Evolutionary conservation across 768 basidiomycete genomes (phyloP).

Genomic region (Leucocoprinus sp.): DNA sequence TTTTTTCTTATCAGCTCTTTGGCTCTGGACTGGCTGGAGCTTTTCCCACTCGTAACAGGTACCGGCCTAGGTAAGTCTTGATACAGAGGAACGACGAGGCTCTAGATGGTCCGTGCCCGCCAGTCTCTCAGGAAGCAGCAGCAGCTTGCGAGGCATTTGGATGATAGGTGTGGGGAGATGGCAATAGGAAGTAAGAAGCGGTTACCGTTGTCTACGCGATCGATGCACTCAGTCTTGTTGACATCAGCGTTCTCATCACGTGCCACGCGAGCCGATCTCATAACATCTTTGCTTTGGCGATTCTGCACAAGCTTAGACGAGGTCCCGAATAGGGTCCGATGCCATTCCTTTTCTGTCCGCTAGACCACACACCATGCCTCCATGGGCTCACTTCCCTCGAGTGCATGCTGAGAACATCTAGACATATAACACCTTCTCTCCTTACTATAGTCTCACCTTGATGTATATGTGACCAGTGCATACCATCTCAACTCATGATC

Average conservation of each 20-base stretch:
- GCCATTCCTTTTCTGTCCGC: too few relatives aligned
- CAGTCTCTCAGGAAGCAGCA: slow-evolving; percentile 30
- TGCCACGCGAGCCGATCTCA: slow-evolving; percentile 21
- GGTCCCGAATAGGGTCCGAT: too few relatives aligned
- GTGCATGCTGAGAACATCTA: too few relatives aligned
- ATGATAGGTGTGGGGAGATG: slow-evolving; percentile 10
- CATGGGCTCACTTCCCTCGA: too few relatives aligned
- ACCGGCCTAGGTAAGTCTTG: slow-evolving; percentile 60
- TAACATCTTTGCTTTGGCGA: slow-evolving; percentile 4
- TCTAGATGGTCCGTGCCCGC: slow-evolving; percentile 31
- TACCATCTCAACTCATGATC: too few relatives aligned
- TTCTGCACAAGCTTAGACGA: too few relatives aligned
- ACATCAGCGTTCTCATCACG: slow-evolving; percentile 27
- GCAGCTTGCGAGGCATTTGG: slow-evolving; percentile 61
- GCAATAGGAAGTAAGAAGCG: slow-evolving; percentile 18
- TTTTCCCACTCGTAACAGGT: slow-evolving; percentile 46
- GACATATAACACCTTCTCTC: too few relatives aligned
- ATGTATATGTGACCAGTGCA: too few relatives aligned
- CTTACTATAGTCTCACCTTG: too few relatives aligned
- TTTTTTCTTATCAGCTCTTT: slow-evolving; percentile 42
- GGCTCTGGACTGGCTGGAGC: slow-evolving; percentile 52
- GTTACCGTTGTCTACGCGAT: slow-evolving; percentile 23
- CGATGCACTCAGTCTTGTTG: slow-evolving; percentile 27
- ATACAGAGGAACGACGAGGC: slow-evolving; percentile 70
- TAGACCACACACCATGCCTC: too few relatives aligned